Evolutionary conservation across 2,329 filamentous ascomycete species (phyloP).

Genomic region (Ilyonectria robusta): DNA sequence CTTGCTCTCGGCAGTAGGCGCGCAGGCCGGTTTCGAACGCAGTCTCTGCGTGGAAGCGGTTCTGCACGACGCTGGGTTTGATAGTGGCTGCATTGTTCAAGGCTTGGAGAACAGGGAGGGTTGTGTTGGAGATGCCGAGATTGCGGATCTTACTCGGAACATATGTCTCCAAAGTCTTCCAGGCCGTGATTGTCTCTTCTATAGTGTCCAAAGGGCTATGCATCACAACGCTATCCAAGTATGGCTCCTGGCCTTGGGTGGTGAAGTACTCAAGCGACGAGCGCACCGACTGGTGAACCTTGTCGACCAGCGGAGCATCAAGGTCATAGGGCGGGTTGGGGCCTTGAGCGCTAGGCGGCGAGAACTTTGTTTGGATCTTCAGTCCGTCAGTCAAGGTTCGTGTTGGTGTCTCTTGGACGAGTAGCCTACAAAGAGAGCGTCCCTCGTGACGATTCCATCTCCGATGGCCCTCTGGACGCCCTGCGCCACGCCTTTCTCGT

Average conservation of each 20-base stretch:
- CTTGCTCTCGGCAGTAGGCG: constrained; percentile 59
- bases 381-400: not conserved
- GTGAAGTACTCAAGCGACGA: constrained; percentile 77
- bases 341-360: constrained; percentile 74
- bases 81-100: constrained; percentile 62
- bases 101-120: constrained; percentile 67
- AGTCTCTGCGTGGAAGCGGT: constrained; percentile 76
- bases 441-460: constrained; percentile 68
- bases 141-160: constrained; percentile 75
- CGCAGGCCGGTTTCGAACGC: constrained; percentile 73
- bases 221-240: constrained; percentile 83
- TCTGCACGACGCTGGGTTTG: constrained; percentile 77
- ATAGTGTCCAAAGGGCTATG: constrained; percentile 68
- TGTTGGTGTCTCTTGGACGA: not conserved
- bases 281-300: constrained; percentile 77
- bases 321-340: constrained; percentile 73
- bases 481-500: constrained; percentile 78
- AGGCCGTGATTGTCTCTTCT: constrained; percentile 72
- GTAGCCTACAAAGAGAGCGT: constrained; percentile 73
- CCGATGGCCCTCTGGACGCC: constrained; percentile 74
- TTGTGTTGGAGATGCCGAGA: constrained; percentile 83
- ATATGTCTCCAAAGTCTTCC: constrained; percentile 76
- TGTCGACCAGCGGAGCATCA: constrained; percentile 69
- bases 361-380: constrained; percentile 87
- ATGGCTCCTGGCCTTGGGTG: constrained; percentile 55